A percentile compares a stretch with the other conserved stretches of the same genome.
Evolutionary conservation across 371 early-diverging fungal genomes (phyloP).

Genomic region (Rhizopus arrhizus): DNA sequence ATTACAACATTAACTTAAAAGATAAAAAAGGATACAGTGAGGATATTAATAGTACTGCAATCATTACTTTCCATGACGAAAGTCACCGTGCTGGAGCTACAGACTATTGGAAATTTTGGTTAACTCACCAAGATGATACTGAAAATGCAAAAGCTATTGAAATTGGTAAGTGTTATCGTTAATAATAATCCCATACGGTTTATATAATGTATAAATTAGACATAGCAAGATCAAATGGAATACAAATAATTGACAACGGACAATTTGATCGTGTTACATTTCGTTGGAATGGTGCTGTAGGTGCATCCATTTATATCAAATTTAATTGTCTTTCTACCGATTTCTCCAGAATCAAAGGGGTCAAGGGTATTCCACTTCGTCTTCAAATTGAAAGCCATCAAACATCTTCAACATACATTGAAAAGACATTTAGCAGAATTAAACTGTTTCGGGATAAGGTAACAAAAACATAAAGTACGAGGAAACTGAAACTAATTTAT

Average conservation of each 20-base stretch:
- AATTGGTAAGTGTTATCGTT: conserved; percentile 37
- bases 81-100: conserved; percentile 66
- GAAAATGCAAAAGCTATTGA: conserved; percentile 57
- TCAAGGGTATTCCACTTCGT: conserved; percentile 60
- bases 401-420: conserved; percentile 14
- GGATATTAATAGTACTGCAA: conserved; percentile 60
- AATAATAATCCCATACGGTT: neutral
- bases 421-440: conserved; percentile 47
- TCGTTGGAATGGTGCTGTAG: conserved; percentile 48
- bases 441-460: conserved; percentile 62
- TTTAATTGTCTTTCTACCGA: conserved; percentile 63
- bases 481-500: neutral
- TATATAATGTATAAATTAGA: conserved; percentile 58
- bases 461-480: neutral
- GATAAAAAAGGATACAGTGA: conserved; percentile 50
- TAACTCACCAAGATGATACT: conserved; percentile 62
- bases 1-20: conserved; percentile 49
- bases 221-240: conserved; percentile 24
- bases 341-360: conserved; percentile 60
- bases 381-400: conserved; percentile 46
- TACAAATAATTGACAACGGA: conserved; percentile 28
- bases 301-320: conserved; percentile 48
- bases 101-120: conserved; percentile 80
- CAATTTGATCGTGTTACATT: conserved; percentile 55
- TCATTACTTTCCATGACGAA: conserved; percentile 74